Evolutionary conservation across 768 basidiomycete species (phyloP).

Genomic region (Phallus indusiatus): DNA sequence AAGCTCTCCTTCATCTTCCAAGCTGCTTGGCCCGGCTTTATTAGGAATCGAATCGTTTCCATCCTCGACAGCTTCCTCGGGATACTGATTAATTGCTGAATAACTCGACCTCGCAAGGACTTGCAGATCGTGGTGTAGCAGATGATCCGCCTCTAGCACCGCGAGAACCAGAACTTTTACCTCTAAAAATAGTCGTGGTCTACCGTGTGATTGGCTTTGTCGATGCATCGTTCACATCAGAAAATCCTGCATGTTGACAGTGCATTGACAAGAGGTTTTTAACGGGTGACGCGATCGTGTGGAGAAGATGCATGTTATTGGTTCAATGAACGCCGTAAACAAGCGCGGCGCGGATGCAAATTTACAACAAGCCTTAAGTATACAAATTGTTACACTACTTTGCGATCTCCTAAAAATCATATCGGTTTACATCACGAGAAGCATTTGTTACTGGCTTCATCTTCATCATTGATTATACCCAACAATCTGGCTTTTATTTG

Average conservation of each 20-base stretch:
- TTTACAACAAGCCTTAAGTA: too few relatives aligned
- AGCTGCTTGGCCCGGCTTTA: too few relatives aligned
- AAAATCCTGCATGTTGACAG: neutral
- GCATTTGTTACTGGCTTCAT: neutral
- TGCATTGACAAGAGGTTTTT: neutral
- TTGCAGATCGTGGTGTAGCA: neutral
- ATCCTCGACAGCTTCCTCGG: neutral
- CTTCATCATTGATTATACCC: slow-evolving; percentile 10
- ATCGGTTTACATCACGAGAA: neutral
- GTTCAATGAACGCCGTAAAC: neutral
- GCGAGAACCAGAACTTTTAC: neutral
- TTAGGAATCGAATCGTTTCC: neutral
- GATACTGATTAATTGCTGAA: neutral
- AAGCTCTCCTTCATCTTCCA: neutral
- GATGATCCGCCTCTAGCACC: neutral
- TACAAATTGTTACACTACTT: too few relatives aligned
- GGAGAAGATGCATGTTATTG: neutral
- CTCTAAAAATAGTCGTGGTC: neutral
- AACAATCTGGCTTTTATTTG: slow-evolving; percentile 28
- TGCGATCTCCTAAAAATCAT: too few relatives aligned
- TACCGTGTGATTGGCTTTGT: neutral
- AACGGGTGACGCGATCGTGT: slow-evolving; percentile 1
- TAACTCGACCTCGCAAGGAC: neutral
- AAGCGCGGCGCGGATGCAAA: neutral
- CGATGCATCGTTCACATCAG: neutral